Evolutionary conservation across 2,329 filamentous ascomycete genomes (phyloP).

Genomic region (Colletotrichum sp.): DNA sequence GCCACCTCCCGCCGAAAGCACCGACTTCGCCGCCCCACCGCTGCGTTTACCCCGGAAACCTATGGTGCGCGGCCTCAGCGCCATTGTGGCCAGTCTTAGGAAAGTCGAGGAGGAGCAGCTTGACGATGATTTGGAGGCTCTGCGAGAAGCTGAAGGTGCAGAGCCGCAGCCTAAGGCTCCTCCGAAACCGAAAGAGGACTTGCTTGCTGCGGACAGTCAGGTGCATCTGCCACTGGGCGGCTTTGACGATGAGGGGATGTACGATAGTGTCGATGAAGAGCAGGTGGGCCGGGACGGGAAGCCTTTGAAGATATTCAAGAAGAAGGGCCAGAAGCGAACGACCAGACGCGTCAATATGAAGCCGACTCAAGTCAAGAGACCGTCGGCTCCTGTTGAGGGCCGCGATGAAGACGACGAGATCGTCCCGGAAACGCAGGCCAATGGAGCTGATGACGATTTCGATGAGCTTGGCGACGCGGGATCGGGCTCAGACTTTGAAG

Average conservation of each 20-base stretch:
- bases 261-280: constrained; percentile 61
- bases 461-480: constrained; percentile 36
- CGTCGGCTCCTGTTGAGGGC: constrained; percentile 34
- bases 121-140: constrained; percentile 74
- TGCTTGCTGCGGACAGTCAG: constrained; percentile 51
- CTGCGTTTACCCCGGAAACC: constrained; percentile 62
- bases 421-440: constrained; percentile 43
- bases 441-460: constrained; percentile 29
- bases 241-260: constrained; percentile 66
- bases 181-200: constrained; percentile 32
- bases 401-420: constrained; percentile 34
- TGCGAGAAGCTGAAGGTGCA: constrained; percentile 72
- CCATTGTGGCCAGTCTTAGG: constrained; percentile 73
- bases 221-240: constrained; percentile 55
- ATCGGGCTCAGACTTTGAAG: constrained; percentile 36
- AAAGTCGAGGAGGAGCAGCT: constrained; percentile 72
- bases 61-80: constrained; percentile 73
- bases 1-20: constrained; percentile 61
- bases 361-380: constrained; percentile 55
- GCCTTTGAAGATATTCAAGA: constrained; percentile 73
- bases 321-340: constrained; percentile 83
- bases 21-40: constrained; percentile 52
- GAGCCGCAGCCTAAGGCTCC: constrained; percentile 27
- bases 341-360: constrained; percentile 72
- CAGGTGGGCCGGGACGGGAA: constrained; percentile 58